Base-by-base conservation (phyloP, 2,329 filamentous ascomycete genomes). In the Clarireedia hainanense region DNA sequence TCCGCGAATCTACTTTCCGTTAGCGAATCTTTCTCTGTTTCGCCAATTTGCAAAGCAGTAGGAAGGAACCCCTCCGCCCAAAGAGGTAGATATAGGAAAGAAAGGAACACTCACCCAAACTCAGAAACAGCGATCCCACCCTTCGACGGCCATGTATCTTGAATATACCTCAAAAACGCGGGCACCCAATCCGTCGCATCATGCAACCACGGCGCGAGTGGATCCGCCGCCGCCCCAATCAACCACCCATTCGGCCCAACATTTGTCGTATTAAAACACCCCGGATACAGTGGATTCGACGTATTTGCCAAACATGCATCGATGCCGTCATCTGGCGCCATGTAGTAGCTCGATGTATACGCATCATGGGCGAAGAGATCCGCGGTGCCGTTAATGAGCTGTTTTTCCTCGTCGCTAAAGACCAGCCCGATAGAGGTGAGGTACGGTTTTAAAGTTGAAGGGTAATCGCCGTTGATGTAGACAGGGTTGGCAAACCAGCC, bases 321-420 rank as follows among this genome's bases (percentile, higher is more conserved):
- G 40, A 73, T 64, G n/a, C 72, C 72, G 2, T 55, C 61, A 30
- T 67, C 64, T 0, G 78, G 75, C 0, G 75, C 63, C 47, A 60
- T 58, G n/a, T 81, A 75, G 1, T 81, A 76, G 0, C 75, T 76
- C 0, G 78, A 76, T 0, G 78, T 81, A 68, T 84, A 84, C 0
- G 79, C 76, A 59, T 84, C 80, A 39, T 84, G 75, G 6, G 74
- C 78, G 40, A 80, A 73, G 55, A 82, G 77, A 65, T 84, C 81
- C 3, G 75, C 73, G 0, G 77, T 80, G 6, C 74, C 73, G 20
- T 73, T 71, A 30, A 81, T 74, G 48, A 75, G 73, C 2, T 61
- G 63, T n/a, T 84, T 69, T 40, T 85, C 73, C 2, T 71, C 68
- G 0, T 71, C 60, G 0, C 70, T 79, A 30, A 84, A 71, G 2